Evolutionary conservation across 1,284 basidiomycete genomes (phyloP).

Genomic region (Sphagnurus paluster): DNA sequence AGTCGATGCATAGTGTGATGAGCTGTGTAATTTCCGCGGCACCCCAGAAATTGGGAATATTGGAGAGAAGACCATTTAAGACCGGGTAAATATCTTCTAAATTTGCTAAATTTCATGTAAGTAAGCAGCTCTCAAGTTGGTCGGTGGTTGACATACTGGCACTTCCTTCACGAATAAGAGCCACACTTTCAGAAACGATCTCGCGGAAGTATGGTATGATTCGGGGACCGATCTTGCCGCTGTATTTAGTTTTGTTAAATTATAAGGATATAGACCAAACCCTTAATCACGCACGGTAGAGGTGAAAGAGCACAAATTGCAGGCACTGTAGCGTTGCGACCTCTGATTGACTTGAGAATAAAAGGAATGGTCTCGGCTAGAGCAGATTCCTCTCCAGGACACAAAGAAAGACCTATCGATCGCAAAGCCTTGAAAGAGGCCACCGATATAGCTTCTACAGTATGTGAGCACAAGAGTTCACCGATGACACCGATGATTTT

Average conservation of each 20-base stretch:
- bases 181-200: conserved; percentile 62
- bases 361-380: conserved; percentile 61
- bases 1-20: conserved; percentile 56
- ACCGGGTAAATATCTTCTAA: conserved; percentile 45
- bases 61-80: conserved; percentile 54
- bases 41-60: conserved; percentile 75
- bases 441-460: conserved; percentile 37
- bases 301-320: conserved; percentile 58
- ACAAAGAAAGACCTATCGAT: conserved; percentile 56
- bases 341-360: conserved; percentile 49
- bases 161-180: conserved; percentile 45
- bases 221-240: conserved; percentile 80
- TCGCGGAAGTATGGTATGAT: conserved; percentile 81
- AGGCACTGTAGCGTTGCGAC: conserved; percentile 34
- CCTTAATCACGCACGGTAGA: conserved; percentile 50
- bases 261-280: conserved; percentile 2
- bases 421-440: conserved; percentile 61
- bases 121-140: too few species aligned
- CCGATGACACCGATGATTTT: conserved; percentile 54
- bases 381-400: conserved; percentile 64
- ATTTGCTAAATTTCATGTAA: conserved; percentile 20
- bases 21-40: conserved; percentile 56
- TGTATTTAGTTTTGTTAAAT: conserved; percentile 37
- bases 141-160: conserved; percentile 35
- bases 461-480: conserved; percentile 44